Percentiles rank a stretch among this genome's conserved stretches.
These are phyloP conservation scores for Wickerhamiella australiensis DNA, from an alignment of 805 yeast genomes.

Conservation along the genomic window DNA sequence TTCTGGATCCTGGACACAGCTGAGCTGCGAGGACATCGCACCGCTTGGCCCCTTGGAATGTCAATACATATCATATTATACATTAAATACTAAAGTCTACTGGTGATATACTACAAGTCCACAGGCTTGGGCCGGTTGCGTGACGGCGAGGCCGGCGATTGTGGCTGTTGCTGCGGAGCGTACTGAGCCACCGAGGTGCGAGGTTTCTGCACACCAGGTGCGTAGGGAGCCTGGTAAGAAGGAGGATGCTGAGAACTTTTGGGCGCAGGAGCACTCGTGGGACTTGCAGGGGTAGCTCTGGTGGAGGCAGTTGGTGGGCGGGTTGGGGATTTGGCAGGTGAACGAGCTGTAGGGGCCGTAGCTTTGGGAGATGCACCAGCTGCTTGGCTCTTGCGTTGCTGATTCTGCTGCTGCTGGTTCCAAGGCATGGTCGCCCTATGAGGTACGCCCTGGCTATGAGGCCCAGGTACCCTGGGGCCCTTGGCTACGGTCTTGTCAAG, in stretches of 20 bases:
- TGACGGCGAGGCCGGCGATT: not conserved
- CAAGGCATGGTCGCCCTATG: not conserved
- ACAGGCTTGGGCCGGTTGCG: not conserved
- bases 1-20: too few species aligned
- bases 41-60: too few species aligned
- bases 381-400: too few species aligned
- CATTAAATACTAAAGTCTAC: too few species aligned
- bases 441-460: not conserved
- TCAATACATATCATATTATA: too few species aligned
- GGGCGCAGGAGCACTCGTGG: not conserved
- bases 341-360: not conserved
- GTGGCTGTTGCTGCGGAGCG: not conserved
- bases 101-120: slow-evolving; percentile 2
- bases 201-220: not conserved
- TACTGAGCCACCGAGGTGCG: not conserved
- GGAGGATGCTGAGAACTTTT: not conserved
- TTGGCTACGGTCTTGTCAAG: slow-evolving; percentile 20
- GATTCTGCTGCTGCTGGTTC: not conserved
- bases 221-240: not conserved
- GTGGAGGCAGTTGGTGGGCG: not conserved
- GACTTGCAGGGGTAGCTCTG: not conserved
- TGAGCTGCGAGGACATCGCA: too few species aligned
- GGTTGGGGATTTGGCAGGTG: not conserved
- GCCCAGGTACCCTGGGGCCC: not conserved
- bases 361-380: too few species aligned